Evolutionary conservation across 2,329 filamentous ascomycete species (phyloP).

Genomic region (Byssothecium circinans): DNA sequence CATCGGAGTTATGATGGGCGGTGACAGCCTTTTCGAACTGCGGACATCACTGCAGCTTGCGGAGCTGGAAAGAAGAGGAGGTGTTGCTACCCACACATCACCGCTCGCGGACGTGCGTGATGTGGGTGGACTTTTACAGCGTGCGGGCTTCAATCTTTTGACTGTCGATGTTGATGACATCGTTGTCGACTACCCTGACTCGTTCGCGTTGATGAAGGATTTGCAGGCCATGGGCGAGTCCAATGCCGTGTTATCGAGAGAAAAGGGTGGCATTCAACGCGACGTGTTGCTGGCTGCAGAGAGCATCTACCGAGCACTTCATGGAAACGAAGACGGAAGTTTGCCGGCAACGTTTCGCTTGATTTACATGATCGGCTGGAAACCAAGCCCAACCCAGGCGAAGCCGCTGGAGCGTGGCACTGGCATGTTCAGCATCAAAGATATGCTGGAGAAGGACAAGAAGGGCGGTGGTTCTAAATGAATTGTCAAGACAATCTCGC

Average conservation of each 20-base stretch:
- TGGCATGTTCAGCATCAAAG: conserved; percentile 84
- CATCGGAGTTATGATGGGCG: conserved; percentile 93
- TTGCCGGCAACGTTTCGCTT: conserved; percentile 87
- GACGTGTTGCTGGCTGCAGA: conserved; percentile 88
- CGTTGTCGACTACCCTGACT: conserved; percentile 88
- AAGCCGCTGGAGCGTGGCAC: conserved; percentile 81
- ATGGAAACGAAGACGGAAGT: conserved; percentile 70
- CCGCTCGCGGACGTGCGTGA: conserved; percentile 91
- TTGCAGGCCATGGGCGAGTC: conserved; percentile 95
- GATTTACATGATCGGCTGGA: conserved; percentile 99
- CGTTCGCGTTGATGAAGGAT: conserved; percentile 88
- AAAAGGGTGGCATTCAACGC: conserved; percentile 72
- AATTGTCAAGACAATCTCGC: too few relatives aligned
- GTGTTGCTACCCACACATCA: conserved; percentile 86
- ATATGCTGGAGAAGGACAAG: conserved; percentile 63
- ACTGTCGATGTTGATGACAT: conserved; percentile 98
- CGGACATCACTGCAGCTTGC: conserved; percentile 91
- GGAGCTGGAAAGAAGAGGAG: conserved; percentile 86
- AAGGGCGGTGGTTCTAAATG: conserved; percentile 3
- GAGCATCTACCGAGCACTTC: conserved; percentile 82
- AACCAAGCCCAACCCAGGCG: conserved; percentile 75
- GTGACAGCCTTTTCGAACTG: conserved; percentile 90
- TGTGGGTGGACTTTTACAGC: conserved; percentile 81
- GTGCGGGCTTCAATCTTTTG: conserved; percentile 90
- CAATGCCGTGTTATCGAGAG: conserved; percentile 84